Percentiles rank a stretch among this genome's conserved stretches.
Conservation (phyloP, 2,329 filamentous ascomycete species). For the Stemphylium beticola region DNA sequence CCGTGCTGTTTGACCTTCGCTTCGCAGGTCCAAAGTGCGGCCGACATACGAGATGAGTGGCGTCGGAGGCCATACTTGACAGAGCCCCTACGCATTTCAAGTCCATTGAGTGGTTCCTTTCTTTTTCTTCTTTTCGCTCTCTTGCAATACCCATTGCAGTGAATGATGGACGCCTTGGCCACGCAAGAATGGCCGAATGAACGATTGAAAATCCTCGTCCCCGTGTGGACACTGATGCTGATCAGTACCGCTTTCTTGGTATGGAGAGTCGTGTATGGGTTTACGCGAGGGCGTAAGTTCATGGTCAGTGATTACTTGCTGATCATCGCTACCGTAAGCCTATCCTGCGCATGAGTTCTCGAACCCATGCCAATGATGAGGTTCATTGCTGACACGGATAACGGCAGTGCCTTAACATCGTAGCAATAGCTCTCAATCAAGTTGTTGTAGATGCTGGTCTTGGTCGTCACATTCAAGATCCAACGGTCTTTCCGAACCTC, state of each 20-base stretch:
- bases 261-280: conserved; percentile 33
- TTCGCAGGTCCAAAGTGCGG: conserved; percentile 2
- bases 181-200: conserved; percentile 33
- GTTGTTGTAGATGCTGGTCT: conserved; percentile 26
- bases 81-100: conserved; percentile 3
- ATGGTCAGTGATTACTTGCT: conserved; percentile 35
- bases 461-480: conserved; percentile 34
- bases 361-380: neutral
- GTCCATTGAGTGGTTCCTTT: neutral
- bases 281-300: conserved; percentile 26
- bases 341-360: neutral
- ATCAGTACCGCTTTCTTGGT: conserved; percentile 31
- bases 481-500: conserved; percentile 23
- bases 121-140: conserved; percentile 1
- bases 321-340: conserved; percentile 34
- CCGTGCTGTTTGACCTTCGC: conserved; percentile 6
- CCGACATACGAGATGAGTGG: conserved; percentile 6
- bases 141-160: neutral
- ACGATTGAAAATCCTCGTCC: conserved; percentile 27
- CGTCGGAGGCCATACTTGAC: conserved; percentile 1
- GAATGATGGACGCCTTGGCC: conserved; percentile 16
- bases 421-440: conserved; percentile 17
- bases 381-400: conserved; percentile 6
- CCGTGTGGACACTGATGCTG: conserved; percentile 25
- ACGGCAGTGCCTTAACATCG: conserved; percentile 24